These are phyloP conservation scores for Mycena rosella DNA, from an alignment of 768 basidiomycete species.

Conservation along the genomic window DNA sequence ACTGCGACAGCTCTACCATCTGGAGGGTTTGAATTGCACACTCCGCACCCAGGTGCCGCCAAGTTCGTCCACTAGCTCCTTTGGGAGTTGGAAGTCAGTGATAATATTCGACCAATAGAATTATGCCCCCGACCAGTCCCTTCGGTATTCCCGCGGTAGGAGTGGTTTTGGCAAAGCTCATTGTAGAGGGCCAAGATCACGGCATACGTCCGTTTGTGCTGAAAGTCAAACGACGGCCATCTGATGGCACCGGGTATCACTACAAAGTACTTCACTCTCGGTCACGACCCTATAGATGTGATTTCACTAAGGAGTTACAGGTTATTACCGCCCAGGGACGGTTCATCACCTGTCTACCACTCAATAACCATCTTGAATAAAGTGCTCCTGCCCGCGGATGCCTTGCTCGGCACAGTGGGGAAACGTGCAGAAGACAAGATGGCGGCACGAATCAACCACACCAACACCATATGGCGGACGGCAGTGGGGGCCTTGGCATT, in stretches of 20 bases:
- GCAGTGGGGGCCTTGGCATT: neutral
- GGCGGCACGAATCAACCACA: neutral
- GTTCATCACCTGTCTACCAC: constrained; percentile 13
- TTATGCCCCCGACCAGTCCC: constrained; percentile 20
- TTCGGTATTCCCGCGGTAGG: constrained; percentile 10
- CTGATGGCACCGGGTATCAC: neutral
- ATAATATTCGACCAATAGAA: neutral
- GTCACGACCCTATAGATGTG: too few species aligned
- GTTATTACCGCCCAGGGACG: constrained; percentile 8
- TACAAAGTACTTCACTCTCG: too few species aligned
- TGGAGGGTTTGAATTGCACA: constrained; percentile 65
- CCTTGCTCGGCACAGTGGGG: constrained; percentile 2
- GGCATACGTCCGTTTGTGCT: constrained; percentile 21
- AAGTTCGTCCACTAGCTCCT: constrained; percentile 60
- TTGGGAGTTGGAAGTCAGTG: neutral
- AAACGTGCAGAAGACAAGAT: neutral
- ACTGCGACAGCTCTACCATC: constrained; percentile 64
- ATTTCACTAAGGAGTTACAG: too few species aligned
- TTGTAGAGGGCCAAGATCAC: constrained; percentile 4
- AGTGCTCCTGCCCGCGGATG: neutral
- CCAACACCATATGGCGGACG: constrained; percentile 15
- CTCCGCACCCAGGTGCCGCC: constrained; percentile 68
- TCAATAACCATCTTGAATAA: constrained; percentile 10
- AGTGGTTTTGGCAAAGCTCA: constrained; percentile 16
- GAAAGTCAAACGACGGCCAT: constrained; percentile 8